These are phyloP conservation scores for Tetragonia tetragonoides DNA, from an alignment of 148 eudicot species.

Conservation along the genomic window DNA sequence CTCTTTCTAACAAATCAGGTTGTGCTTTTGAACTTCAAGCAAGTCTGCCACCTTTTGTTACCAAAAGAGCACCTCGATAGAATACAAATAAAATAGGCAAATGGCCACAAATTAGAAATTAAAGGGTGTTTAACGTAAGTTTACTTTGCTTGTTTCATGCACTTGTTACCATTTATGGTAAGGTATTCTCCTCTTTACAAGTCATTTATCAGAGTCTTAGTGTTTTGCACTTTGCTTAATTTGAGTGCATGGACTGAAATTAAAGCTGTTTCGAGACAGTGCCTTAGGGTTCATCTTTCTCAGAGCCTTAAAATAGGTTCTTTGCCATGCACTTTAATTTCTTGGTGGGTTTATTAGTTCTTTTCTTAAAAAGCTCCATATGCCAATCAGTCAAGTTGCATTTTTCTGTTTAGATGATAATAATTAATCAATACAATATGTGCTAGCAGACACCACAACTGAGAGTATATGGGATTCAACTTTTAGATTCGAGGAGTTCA, in stretches of 20 bases:
- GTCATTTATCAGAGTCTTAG: neutral
- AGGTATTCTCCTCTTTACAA: constrained; percentile 18
- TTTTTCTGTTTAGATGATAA: no score
- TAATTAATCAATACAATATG: no score
- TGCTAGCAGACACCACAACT: no score
- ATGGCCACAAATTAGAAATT: neutral
- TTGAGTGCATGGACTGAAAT: constrained; percentile 1
- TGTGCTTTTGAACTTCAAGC: neutral
- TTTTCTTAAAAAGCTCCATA: no score
- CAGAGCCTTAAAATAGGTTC: no score
- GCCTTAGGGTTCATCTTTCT: no score
- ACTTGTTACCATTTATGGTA: constrained; percentile 22
- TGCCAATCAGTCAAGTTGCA: no score
- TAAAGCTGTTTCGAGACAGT: no score
- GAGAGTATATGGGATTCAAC: no score
- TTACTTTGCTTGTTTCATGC: neutral
- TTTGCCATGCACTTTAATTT: no score
- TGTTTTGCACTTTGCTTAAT: neutral
- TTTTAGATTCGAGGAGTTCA: no score
- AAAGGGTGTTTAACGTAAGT: neutral
- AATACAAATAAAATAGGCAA: constrained; percentile 19
- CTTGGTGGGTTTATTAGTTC: no score
- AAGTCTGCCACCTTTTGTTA: neutral
- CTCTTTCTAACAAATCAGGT: constrained; percentile 13
- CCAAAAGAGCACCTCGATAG: neutral